Conservation (phyloP, 1,284 basidiomycete species). For the Boletellus sp. region DNA sequence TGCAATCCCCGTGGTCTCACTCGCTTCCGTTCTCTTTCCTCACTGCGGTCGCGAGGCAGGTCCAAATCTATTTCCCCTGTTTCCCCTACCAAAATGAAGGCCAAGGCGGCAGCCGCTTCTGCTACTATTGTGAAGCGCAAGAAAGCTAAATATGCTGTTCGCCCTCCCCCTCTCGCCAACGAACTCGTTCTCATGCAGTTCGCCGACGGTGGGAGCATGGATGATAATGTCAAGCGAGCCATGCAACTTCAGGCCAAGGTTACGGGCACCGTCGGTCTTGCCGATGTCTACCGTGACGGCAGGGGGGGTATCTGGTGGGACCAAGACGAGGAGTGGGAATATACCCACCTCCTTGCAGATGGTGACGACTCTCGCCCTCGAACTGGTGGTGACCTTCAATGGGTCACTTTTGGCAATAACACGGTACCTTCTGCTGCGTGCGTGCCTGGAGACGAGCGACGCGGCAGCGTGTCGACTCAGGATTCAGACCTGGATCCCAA, state of each 20-base stretch:
- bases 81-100: constrained; percentile 24
- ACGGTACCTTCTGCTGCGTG: constrained; percentile 10
- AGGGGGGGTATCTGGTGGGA: constrained; percentile 67
- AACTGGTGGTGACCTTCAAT: constrained; percentile 30
- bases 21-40: constrained; percentile 46
- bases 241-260: constrained; percentile 53
- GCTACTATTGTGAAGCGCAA: constrained; percentile 42
- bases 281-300: constrained; percentile 54
- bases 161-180: constrained; percentile 49
- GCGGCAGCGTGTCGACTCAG: constrained; percentile 46
- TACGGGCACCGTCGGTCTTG: constrained; percentile 37
- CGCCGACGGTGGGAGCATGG: constrained; percentile 56
- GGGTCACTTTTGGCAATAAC: constrained; percentile 42
- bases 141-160: constrained; percentile 39
- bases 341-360: constrained; percentile 49
- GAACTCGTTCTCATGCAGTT: constrained; percentile 69
- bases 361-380: constrained; percentile 18
- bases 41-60: constrained; percentile 36
- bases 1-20: constrained; percentile 25
- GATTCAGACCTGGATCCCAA: constrained; percentile 52
- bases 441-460: constrained; percentile 35
- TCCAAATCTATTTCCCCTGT: constrained; percentile 31
- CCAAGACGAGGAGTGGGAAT: constrained; percentile 66
- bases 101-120: constrained; percentile 21
- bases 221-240: constrained; percentile 53